Evolutionary conservation across 495 filamentous ascomycete species (phyloP), one percentile per base, ranked within the genome.

Genomic region (Cercophora scortea): DNA sequence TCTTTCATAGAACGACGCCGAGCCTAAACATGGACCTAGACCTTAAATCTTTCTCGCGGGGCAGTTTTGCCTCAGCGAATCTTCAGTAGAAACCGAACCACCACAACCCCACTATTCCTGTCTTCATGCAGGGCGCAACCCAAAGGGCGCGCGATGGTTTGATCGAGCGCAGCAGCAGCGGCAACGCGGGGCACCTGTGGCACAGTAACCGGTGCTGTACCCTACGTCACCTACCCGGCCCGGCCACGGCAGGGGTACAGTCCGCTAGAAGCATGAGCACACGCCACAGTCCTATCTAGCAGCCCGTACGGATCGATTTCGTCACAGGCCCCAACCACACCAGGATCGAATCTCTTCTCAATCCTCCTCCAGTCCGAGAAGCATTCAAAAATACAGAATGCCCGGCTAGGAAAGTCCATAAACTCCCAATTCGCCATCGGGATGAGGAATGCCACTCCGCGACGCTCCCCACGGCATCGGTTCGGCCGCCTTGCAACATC

Each of bases 381-480:
- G 25, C 25, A n/a, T 25, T 25, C 25, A 25, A n/a, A n/a, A n/a
- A 25, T 5, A 25, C 25, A 25, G 25, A 25, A 25, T 25, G 25
- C 25, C 25, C 25, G 25, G 5, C 25, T 25, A 25, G 25, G 25
- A 5, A 5, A 2, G 25, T 25, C 25, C 25, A 25, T 25, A 25
- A 25, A 45, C 42, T n/a, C n/a, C n/a, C 3, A 39, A 53, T 34
- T 32, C 48, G 46, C 12, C 10, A 42, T 54, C 67, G 68, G 62
- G 59, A 77, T 79, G 76, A 76, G 77, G 74, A 51, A 79, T 79
- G 77, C 73, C 73, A 72, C 60, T 65, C 63, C 73, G 67, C 55
- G 42, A 63, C 52, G 44, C 54, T 47, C 59, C 44, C 51, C 43
- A 58, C 58, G 51, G 59, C 51, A 45, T 59, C 58, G 51, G 59